Evolutionary conservation across 352 stramenopile species (phyloP), one percentile per base, ranked within the genome.

Genomic region (Blastocystis sp.): DNA sequence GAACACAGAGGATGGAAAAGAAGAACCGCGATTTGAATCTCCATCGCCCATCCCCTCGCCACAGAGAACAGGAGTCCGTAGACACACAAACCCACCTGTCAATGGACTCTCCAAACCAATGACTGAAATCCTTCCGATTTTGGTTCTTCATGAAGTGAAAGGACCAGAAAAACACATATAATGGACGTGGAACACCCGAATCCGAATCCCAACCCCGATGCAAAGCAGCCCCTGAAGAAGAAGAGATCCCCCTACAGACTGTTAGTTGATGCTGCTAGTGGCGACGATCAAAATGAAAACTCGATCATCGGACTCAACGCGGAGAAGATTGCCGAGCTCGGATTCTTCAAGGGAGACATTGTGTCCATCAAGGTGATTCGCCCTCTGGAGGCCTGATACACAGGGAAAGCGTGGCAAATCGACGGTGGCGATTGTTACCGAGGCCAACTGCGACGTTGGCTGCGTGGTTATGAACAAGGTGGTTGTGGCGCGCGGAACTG

Each of bases 401-500:
- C 86, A 76, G 91, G 97, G 97, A 82, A 99, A 99, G 93, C 98
- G 98, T 90, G 96, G 96, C 62, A 92, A 94, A 61, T 96, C 98
- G 89, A 99, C 96, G 10, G 95, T 99, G 11, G 98, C 96, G 90
- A 98, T 99, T 66, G 94, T 97, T 62, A 92, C 99, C 66, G 96
- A 98, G 89, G 97, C 99, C 88, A 97, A 94, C 21, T 97, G 97
- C 67, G 96, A 99, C 62, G 96, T 98, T 88, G 92, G 93, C 62
- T 97, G 94, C 87, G 95, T 99, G 23, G 93, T 95, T 62, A 99
- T 99, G 96, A 99, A 99, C 93, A 99, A 99, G 92, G 94, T 88
- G 21, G 19, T 11, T 9, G 3, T 76, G 38, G 4, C 9, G 11
- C 9, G 41, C 48, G 23, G 11, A 2, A 19, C 11, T 79, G 11